Conservation (phyloP, 2,329 filamentous ascomycete genomes). For the Diaporthe caulivora region DNA sequence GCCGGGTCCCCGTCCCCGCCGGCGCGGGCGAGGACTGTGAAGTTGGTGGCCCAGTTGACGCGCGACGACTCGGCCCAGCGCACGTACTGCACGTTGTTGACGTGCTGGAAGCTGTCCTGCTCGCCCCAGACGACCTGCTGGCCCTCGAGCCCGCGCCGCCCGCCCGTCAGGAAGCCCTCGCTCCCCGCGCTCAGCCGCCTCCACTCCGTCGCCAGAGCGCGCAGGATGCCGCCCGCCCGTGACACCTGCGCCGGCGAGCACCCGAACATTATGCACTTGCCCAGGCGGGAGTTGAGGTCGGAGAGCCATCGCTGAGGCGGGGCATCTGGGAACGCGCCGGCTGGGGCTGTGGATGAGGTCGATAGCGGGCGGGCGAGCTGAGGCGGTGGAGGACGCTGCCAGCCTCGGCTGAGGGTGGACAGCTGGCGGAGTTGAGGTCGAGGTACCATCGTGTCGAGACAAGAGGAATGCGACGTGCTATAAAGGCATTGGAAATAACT, state of each 20-base stretch:
- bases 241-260: conserved; percentile 68
- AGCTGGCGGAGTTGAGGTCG: conserved; percentile 42
- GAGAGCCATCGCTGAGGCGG: conserved; percentile 77
- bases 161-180: conserved; percentile 79
- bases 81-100: conserved; percentile 89
- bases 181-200: conserved; percentile 77
- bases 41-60: conserved; percentile 82
- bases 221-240: conserved; percentile 70
- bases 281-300: conserved; percentile 74
- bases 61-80: conserved; percentile 86
- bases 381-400: neutral
- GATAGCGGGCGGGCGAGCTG: conserved; percentile 23
- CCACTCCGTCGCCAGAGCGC: conserved; percentile 75
- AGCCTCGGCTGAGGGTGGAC: conserved; percentile 37
- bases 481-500: neutral
- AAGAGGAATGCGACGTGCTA: neutral
- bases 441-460: conserved; percentile 43
- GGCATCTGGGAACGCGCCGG: conserved; percentile 25
- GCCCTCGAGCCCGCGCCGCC: conserved; percentile 71
- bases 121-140: conserved; percentile 86
- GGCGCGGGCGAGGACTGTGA: conserved; percentile 69
- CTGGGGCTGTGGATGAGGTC: conserved; percentile 1
- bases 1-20: conserved; percentile 70
- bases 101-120: conserved; percentile 80
- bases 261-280: conserved; percentile 82